phyloP scores from a whole-genome alignment of 352 stramenopile species.

The Pythium scleroteichum region DNA sequence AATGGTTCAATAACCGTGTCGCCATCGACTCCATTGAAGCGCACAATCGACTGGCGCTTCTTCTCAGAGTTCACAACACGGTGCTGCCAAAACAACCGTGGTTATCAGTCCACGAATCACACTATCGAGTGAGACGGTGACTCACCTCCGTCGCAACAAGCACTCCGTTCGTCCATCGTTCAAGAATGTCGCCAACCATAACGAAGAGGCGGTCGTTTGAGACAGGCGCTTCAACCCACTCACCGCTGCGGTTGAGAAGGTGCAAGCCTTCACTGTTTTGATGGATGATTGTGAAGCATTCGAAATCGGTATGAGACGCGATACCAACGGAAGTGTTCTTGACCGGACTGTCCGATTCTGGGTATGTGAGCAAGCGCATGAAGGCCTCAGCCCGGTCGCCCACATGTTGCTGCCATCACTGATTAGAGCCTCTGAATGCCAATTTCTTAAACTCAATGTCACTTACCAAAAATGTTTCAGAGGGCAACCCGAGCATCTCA shows the following conservation, averaged over 20 bases:
- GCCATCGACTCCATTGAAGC: constrained; percentile 77
- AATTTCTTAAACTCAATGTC: background rate
- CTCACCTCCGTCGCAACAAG: constrained; percentile 70
- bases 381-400: constrained; percentile 71
- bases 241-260: constrained; percentile 52
- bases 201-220: constrained; percentile 74
- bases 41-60: constrained; percentile 82
- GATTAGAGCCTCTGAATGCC: background rate
- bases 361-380: constrained; percentile 80
- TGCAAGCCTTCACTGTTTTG: constrained; percentile 78
- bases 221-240: constrained; percentile 74
- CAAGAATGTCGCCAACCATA: constrained; percentile 80
- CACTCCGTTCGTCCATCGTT: constrained; percentile 81
- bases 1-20: constrained; percentile 72
- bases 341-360: constrained; percentile 40
- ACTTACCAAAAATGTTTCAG: constrained; percentile 62
- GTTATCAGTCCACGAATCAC: too few species aligned
- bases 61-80: constrained; percentile 73
- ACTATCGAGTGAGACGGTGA: too few species aligned
- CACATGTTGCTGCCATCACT: constrained; percentile 53
- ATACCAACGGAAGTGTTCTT: constrained; percentile 76
- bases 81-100: constrained; percentile 42
- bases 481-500: constrained; percentile 68
- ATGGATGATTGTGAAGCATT: constrained; percentile 87
- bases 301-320: constrained; percentile 82